A percentile compares a stretch with the other conserved stretches of the same genome.
Evolutionary conservation across 441 rosid genomes (phyloP).

Genomic region (Geranium incanum): DNA sequence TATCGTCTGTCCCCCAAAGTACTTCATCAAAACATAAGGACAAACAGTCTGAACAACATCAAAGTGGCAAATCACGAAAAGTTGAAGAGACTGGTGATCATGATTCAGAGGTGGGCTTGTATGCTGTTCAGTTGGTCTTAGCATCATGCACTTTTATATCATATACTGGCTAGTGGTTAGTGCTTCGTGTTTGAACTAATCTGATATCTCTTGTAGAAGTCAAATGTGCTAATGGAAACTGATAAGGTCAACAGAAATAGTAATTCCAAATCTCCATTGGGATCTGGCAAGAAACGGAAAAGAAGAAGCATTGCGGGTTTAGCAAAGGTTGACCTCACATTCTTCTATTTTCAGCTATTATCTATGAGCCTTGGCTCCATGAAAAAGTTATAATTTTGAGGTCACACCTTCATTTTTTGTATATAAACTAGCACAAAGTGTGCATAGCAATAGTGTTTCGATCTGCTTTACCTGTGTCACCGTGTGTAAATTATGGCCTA

Average conservation of each 20-base stretch:
- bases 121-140: conserved; percentile 8
- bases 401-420: background rate
- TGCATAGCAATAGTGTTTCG: background rate
- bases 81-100: conserved; percentile 39
- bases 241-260: conserved; percentile 26
- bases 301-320: conserved; percentile 64
- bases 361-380: background rate
- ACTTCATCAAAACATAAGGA: conserved; percentile 35
- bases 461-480: background rate
- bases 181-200: conserved; percentile 11
- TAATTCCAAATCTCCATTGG: conserved; percentile 46
- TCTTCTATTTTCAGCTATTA: conserved; percentile 6
- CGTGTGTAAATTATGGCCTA: background rate
- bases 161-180: conserved; percentile 12
- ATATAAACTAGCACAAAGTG: background rate
- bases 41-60: conserved; percentile 41
- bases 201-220: conserved; percentile 27
- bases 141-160: conserved; percentile 10
- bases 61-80: conserved; percentile 37
- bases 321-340: conserved; percentile 50
- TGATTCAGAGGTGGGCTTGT: conserved; percentile 47
- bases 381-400: background rate
- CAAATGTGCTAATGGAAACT: conserved; percentile 32
- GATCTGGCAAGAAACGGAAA: conserved; percentile 66
- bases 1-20: conserved; percentile 37